Conservation (phyloP, 441 rosid species). For the Brassica balearica region DNA sequence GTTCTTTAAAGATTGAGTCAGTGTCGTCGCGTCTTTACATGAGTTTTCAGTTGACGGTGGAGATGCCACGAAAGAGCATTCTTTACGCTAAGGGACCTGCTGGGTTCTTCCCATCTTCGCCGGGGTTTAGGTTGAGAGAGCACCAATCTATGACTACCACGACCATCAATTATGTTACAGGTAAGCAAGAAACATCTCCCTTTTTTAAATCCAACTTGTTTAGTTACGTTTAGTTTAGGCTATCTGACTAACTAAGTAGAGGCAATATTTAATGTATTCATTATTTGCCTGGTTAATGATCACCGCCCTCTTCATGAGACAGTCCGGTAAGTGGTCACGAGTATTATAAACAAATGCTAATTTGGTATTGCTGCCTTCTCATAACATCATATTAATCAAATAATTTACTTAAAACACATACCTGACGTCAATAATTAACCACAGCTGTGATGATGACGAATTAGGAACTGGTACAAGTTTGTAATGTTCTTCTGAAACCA, state of each 20-base stretch:
- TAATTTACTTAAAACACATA: neutral
- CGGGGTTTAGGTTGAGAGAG: constrained; percentile 51
- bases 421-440: neutral
- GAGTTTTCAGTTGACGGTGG: constrained; percentile 63
- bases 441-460: neutral
- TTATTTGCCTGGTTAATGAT: constrained; percentile 5
- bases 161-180: constrained; percentile 59
- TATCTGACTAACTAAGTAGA: constrained; percentile 2
- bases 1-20: constrained; percentile 48
- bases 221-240: neutral
- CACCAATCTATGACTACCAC: constrained; percentile 61
- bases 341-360: neutral
- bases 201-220: constrained; percentile 8
- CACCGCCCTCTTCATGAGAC: neutral
- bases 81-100: constrained; percentile 71
- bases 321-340: neutral
- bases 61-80: constrained; percentile 51
- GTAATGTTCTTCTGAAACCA: neutral
- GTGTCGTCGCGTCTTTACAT: constrained; percentile 62
- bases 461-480: constrained; percentile 15
- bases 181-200: constrained; percentile 42
- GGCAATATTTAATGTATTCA: constrained; percentile 16
- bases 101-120: constrained; percentile 54
- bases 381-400: neutral
- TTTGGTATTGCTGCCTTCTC: neutral